Evolutionary conservation across 2,329 filamentous ascomycete genomes (phyloP).

Genomic region (Aureobasidium namibiae): DNA sequence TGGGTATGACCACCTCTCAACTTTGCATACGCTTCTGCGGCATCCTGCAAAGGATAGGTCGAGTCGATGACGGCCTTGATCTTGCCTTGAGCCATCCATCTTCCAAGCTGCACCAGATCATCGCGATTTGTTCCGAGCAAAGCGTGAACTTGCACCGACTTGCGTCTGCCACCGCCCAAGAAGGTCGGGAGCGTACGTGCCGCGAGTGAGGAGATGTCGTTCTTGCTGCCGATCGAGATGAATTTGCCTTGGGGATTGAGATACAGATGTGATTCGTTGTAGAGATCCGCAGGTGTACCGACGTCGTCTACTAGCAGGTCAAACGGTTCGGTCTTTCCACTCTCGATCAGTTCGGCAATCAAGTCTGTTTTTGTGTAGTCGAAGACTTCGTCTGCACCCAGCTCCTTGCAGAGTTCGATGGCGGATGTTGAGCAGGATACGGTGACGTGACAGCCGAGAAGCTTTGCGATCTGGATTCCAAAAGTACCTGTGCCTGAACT

Average conservation of each 20-base stretch:
- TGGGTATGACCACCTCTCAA: slow-evolving; percentile 47
- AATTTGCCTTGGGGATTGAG: slow-evolving; percentile 43
- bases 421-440: slow-evolving; percentile 52
- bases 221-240: slow-evolving; percentile 42
- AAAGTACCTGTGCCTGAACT: slow-evolving; percentile 54
- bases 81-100: slow-evolving; percentile 52
- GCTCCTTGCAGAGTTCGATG: slow-evolving; percentile 44
- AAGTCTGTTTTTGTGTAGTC: slow-evolving; percentile 50
- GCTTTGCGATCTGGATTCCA: slow-evolving; percentile 57
- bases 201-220: slow-evolving; percentile 25
- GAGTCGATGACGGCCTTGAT: slow-evolving; percentile 50
- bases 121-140: slow-evolving; percentile 31
- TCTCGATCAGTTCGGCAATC: slow-evolving; percentile 35
- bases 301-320: slow-evolving; percentile 52
- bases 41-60: slow-evolving; percentile 48
- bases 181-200: slow-evolving; percentile 34
- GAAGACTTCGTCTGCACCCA: slow-evolving; percentile 57
- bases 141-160: slow-evolving; percentile 30
- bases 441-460: slow-evolving; percentile 51
- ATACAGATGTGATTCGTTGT: slow-evolving; percentile 45
- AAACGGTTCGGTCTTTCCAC: slow-evolving; percentile 38
- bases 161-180: slow-evolving; percentile 44
- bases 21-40: slow-evolving; percentile 49
- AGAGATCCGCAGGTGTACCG: slow-evolving; percentile 42
- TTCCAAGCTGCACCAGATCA: slow-evolving; percentile 42